phyloP scores from a whole-genome alignment of 2,329 filamentous ascomycete genomes.

The Chaetothyriales sp. region DNA sequence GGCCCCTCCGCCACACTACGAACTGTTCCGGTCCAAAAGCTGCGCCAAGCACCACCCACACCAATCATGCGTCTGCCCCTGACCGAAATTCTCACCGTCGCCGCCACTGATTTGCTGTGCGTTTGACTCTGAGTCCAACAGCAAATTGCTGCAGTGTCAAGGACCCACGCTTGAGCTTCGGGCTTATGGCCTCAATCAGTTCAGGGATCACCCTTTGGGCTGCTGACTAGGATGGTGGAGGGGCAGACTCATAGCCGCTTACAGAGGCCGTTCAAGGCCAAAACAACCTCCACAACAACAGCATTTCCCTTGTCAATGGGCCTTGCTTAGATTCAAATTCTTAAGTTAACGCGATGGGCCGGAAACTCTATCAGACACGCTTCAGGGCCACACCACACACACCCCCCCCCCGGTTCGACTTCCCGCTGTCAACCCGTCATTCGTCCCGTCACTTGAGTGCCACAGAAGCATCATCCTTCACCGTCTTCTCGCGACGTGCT shows the following conservation, averaged over 20 bases:
- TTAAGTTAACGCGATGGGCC: background rate
- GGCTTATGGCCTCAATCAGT: background rate
- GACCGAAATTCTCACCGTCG: background rate
- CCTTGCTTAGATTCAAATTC: background rate
- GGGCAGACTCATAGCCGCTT: background rate
- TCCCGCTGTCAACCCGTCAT: background rate
- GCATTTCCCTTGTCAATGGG: background rate
- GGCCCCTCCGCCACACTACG: background rate
- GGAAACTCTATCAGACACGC: background rate
- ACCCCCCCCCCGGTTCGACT: background rate
- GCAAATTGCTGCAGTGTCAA: background rate
- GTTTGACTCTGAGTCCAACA: background rate
- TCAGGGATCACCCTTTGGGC: background rate
- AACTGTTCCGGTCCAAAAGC: background rate
- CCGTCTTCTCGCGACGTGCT: background rate
- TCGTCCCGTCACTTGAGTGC: background rate
- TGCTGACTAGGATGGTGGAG: background rate
- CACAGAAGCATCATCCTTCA: background rate
- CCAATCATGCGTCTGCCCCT: background rate
- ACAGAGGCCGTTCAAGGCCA: background rate
- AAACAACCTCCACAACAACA: background rate
- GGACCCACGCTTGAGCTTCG: background rate
- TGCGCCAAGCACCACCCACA: background rate
- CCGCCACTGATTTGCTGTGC: background rate
- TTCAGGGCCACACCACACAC: too few relatives aligned